Percentiles rank a stretch among this genome's conserved stretches.
Conservation (phyloP, 352 stramenopile species). For the Phytophthora boehmeriae region DNA sequence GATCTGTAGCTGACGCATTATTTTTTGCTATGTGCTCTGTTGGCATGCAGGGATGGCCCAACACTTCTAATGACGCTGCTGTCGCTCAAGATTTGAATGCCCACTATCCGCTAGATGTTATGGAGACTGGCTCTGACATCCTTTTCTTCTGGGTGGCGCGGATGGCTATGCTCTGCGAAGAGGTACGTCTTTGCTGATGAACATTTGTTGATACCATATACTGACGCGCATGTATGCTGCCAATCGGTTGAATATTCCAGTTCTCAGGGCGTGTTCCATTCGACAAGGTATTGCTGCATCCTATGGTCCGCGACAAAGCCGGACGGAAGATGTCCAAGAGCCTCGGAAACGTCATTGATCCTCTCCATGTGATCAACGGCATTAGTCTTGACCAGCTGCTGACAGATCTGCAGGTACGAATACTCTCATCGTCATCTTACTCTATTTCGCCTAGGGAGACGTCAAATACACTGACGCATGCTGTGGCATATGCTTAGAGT, state of each 20-base stretch:
- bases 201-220: neutral
- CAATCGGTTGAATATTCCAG: constrained; percentile 26
- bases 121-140: constrained; percentile 97
- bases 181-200: constrained; percentile 66
- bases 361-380: constrained; percentile 98
- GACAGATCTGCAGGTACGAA: constrained; percentile 85
- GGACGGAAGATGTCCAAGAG: constrained; percentile 99
- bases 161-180: constrained; percentile 99
- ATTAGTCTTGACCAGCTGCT: constrained; percentile 95
- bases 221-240: constrained; percentile 2
- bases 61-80: constrained; percentile 62
- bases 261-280: constrained; percentile 97
- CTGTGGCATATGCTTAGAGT: constrained; percentile 31
- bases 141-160: constrained; percentile 99
- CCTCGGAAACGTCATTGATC: constrained; percentile 99
- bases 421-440: no score
- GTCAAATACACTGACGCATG: constrained; percentile 5
- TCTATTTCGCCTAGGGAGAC: no score
- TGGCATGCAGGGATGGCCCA: constrained; percentile 90
- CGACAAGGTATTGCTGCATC: constrained; percentile 97
- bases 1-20: neutral
- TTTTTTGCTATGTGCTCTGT: constrained; percentile 47
- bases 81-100: constrained; percentile 31
- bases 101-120: constrained; percentile 72
- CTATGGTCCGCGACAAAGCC: constrained; percentile 99